A percentile compares a stretch with the other conserved stretches of the same genome.
phyloP scores from a whole-genome alignment of 495 filamentous ascomycete species.

The Aspergillus steynii region DNA sequence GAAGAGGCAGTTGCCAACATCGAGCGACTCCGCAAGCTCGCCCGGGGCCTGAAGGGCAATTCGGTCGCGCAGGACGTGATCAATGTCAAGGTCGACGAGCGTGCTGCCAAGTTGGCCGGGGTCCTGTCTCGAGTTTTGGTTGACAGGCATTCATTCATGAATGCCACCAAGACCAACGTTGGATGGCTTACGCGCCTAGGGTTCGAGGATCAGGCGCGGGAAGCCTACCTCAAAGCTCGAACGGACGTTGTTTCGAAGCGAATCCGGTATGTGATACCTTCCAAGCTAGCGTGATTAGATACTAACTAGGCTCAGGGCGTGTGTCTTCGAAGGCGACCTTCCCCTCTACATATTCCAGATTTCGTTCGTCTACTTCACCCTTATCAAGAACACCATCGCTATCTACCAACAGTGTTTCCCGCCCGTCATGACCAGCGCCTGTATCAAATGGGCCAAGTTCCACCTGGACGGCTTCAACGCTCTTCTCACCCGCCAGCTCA shows the following conservation, averaged over 20 bases:
- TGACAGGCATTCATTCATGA: conserved; percentile 68
- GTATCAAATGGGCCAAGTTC: conserved; percentile 95
- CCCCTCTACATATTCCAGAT: conserved; percentile 91
- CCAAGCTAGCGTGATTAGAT: conserved; percentile 1
- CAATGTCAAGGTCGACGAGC: conserved; percentile 81
- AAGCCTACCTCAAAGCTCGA: conserved; percentile 80
- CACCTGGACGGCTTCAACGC: conserved; percentile 87
- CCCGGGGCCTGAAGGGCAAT: conserved; percentile 79
- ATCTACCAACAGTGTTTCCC: conserved; percentile 91
- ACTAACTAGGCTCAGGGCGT: conserved; percentile 62
- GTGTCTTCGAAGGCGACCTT: conserved; percentile 90
- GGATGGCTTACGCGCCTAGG: conserved; percentile 81
- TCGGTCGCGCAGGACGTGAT: conserved; percentile 84
- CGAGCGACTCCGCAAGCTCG: conserved; percentile 78
- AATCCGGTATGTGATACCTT: conserved; percentile 62
- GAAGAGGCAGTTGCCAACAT: conserved; percentile 79
- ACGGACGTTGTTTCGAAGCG: conserved; percentile 74
- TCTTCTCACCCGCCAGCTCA: conserved; percentile 78
- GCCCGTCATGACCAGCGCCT: conserved; percentile 79
- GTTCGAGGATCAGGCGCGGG: conserved; percentile 84
- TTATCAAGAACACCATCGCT: conserved; percentile 86
- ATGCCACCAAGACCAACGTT: conserved; percentile 72
- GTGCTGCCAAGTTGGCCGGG: conserved; percentile 74
- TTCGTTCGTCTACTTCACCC: conserved; percentile 93
- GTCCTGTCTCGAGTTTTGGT: conserved; percentile 72